Conservation (phyloP, 352 stramenopile genomes). For the Phytopythium montanum region DNA sequence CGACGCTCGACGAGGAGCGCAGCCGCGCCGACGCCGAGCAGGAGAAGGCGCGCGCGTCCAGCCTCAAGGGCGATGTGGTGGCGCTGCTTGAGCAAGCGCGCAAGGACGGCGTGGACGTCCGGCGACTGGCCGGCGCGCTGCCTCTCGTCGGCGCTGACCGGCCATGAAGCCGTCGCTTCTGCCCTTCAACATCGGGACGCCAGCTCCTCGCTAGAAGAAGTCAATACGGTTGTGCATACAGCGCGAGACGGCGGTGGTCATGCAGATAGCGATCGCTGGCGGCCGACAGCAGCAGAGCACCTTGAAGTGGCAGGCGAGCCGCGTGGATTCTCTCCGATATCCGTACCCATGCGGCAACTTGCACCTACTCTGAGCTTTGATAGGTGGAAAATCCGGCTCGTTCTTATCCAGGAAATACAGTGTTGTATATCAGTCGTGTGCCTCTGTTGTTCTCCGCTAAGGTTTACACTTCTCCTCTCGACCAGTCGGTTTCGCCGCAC, state of each 20-base stretch:
- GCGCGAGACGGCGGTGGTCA: no score
- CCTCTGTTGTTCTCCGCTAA: not conserved
- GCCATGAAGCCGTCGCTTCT: not conserved
- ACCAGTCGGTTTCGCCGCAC: no score
- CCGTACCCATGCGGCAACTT: no score
- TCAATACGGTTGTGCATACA: no score
- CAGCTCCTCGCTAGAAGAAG: not conserved
- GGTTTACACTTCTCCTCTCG: not conserved
- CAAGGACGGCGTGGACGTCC: slow-evolving; percentile 63
- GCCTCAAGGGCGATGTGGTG: slow-evolving; percentile 61
- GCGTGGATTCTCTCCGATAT: no score
- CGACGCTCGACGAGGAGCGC: slow-evolving; percentile 79
- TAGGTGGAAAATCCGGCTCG: not conserved
- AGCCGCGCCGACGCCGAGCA: slow-evolving; percentile 54
- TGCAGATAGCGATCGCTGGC: no score
- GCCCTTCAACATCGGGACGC: not conserved
- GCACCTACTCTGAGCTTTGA: not conserved
- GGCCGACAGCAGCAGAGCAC: no score
- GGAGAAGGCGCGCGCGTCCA: slow-evolving; percentile 52
- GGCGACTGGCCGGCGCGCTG: slow-evolving; percentile 40
- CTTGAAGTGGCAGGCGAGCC: no score
- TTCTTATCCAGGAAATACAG: slow-evolving; percentile 4
- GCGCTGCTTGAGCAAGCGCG: slow-evolving; percentile 65
- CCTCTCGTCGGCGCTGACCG: slow-evolving; percentile 3
- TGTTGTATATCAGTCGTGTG: not conserved